Evolutionary conservation across 176 grass and related monocot genomes (phyloP).

Genomic region (Leersia perrieri): DNA sequence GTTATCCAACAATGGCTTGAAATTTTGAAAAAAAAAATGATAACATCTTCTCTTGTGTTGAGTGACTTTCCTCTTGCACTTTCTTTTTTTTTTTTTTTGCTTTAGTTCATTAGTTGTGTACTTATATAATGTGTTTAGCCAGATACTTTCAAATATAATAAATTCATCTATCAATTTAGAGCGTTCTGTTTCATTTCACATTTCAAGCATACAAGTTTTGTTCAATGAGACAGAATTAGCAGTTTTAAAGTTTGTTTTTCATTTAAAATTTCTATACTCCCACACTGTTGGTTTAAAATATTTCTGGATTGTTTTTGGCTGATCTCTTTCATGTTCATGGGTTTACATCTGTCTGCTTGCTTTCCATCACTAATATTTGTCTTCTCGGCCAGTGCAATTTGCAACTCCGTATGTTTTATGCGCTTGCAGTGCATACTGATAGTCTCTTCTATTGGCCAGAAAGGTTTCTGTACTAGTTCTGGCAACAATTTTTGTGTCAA

Average conservation of each 20-base stretch:
- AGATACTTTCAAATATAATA: not conserved
- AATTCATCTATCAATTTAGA: not conserved
- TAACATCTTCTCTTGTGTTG: not conserved
- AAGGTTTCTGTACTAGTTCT: not conserved
- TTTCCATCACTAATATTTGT: not conserved
- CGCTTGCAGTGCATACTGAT: not conserved
- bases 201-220: not conserved
- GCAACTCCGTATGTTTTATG: not conserved
- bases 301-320: too few relatives aligned
- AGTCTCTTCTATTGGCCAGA: not conserved
- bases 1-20: not conserved
- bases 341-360: not conserved
- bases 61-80: not conserved
- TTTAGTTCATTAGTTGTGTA: not conserved
- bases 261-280: slow-evolving; percentile 9
- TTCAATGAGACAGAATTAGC: not conserved
- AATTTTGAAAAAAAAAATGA: not conserved
- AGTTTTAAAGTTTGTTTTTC: not conserved
- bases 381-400: too few relatives aligned
- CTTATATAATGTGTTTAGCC: not conserved
- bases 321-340: not conserved
- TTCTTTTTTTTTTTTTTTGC: slow-evolving; percentile 4
- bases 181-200: not conserved
- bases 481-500: not conserved
- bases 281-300: not conserved